A percentile compares a stretch with the other conserved stretches of the same genome.
These are phyloP conservation scores for Miamiensis avidus DNA, from an alignment of 169 alveolate species.

Conservation along the genomic window DNA sequence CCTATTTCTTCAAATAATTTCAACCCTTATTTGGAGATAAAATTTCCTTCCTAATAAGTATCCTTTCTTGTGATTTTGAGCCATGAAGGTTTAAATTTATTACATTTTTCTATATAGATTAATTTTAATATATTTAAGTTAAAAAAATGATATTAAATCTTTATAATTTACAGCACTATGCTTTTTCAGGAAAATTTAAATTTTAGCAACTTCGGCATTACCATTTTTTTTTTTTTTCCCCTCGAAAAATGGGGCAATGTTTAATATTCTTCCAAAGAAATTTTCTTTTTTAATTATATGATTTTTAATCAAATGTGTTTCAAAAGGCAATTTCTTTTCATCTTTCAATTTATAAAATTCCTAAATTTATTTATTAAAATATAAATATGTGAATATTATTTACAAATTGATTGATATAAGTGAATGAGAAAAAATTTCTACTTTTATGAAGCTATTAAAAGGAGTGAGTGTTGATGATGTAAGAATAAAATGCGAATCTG, in stretches of 20 bases:
- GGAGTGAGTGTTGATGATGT: background rate
- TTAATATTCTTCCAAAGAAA: background rate
- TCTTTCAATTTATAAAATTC: background rate
- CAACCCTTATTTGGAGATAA: background rate
- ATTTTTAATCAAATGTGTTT: background rate
- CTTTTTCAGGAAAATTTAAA: background rate
- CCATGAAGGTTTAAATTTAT: background rate
- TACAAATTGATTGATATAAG: too few species aligned
- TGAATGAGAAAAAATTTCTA: too few species aligned
- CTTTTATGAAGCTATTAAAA: background rate
- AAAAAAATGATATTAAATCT: too few species aligned
- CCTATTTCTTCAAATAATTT: background rate
- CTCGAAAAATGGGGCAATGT: background rate
- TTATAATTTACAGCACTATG: background rate
- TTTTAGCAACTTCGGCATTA: background rate
- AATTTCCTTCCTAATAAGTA: background rate
- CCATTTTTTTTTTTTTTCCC: background rate
- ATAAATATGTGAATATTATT: background rate
- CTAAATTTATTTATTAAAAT: background rate
- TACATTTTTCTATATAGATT: background rate
- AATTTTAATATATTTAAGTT: too few species aligned
- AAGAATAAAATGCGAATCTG: background rate
- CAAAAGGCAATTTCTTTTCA: background rate
- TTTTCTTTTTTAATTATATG: background rate
- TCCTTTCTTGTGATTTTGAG: background rate